phyloP scores from a whole-genome alignment of 768 basidiomycete species.

The Auriscalpium vulgare region DNA sequence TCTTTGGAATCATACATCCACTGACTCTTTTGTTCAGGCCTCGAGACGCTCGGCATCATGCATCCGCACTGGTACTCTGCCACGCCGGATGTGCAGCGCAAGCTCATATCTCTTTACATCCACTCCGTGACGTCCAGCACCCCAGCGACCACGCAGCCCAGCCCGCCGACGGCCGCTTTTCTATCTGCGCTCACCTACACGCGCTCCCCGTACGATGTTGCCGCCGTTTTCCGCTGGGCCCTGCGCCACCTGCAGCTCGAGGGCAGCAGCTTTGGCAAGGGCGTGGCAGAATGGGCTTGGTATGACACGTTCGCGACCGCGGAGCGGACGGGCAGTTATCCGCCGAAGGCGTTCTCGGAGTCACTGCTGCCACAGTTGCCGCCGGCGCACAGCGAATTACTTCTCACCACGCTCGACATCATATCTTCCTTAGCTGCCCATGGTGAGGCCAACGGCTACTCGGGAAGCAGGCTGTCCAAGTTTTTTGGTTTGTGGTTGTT shows the following conservation, averaged over 20 bases:
- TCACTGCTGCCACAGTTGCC: conserved; percentile 55
- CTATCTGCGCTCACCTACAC: conserved; percentile 58
- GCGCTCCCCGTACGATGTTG: conserved; percentile 67
- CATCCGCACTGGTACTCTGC: conserved; percentile 80
- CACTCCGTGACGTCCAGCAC: conserved; percentile 47
- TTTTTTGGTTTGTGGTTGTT: conserved; percentile 71
- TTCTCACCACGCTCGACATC: conserved; percentile 49
- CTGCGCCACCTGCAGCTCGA: conserved; percentile 66
- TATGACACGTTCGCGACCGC: conserved; percentile 54
- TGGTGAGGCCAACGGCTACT: conserved; percentile 63
- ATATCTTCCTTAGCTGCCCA: conserved; percentile 67
- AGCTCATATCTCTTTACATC: conserved; percentile 65
- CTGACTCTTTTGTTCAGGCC: conserved; percentile 35
- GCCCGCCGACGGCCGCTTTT: conserved; percentile 43
- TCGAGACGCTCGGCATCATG: conserved; percentile 79
- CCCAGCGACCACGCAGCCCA: conserved; percentile 40
- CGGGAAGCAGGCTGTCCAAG: conserved; percentile 72
- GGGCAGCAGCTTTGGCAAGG: conserved; percentile 49
- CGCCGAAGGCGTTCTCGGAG: conserved; percentile 53
- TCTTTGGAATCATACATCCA: background rate
- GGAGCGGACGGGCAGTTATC: conserved; percentile 55
- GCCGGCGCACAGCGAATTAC: conserved; percentile 46
- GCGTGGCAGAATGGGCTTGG: conserved; percentile 43
- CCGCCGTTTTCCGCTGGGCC: conserved; percentile 76
- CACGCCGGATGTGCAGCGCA: conserved; percentile 58